Base-by-base conservation (phyloP, 2,329 filamentous ascomycete genomes). In the Colletotrichum gigasporum region DNA sequence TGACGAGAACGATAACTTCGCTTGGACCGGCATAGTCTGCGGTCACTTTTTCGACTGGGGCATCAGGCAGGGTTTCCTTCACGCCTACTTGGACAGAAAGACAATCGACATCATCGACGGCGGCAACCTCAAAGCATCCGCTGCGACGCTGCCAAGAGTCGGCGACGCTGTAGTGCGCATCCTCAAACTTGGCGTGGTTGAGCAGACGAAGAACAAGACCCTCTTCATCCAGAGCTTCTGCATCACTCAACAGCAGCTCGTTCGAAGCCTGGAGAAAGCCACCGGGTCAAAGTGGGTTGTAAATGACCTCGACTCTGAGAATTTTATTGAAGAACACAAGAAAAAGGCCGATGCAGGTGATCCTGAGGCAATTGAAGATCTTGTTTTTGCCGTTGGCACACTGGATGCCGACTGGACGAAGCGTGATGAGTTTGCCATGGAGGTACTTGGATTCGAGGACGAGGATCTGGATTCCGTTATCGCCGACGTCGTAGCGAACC, bases 321-420 rank as follows among this genome's bases (percentile, higher is more conserved):
- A 70, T 0, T 84, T 79, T 42, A 74, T 85, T 10, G 68, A 71
- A 24, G 70, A 76, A 41, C 70, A 79, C 50, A 79, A 78, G 69
- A 67, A 65, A 6, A 72, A 72, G 58, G 76, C 75, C n/a, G 75
- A 81, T 12, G 72, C 69, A 0, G 82, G 76, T 0, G 73, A 82
- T 30, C 67, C 63, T 14, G 72, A 72, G 2, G 78, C 80, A 0
- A 70, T 81, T 30, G 80, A 84, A 70, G 78, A 83, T 44, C 74
- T 85, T 65, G 83, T 85, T 2, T 85, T 83, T 66, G 82, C 81
- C 32, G 71, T 85, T 1, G 82, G 83, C 1, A 76, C 79, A 0
- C 64, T 84, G 1, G 78, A 84, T 44, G 82, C 82, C 0, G 79
- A 85, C 59, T 85, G 83, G 82, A 82, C 80, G 14, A 70, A 69